phyloP scores from a whole-genome alignment of 1,284 basidiomycete species.

The Stygiomarasmius scandens region DNA sequence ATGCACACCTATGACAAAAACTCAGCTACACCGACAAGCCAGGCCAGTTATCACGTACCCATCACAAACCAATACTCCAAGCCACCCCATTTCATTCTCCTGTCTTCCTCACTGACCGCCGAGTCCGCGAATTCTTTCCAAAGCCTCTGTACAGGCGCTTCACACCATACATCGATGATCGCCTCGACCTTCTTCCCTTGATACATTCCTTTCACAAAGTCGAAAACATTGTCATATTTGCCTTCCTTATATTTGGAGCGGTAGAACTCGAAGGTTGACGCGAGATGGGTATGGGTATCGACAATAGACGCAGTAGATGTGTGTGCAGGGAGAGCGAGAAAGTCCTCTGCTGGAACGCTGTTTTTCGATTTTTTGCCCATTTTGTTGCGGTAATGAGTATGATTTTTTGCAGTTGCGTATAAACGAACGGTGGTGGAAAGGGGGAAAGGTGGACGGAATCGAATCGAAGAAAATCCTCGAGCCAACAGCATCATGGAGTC shows the following conservation, averaged over 20 bases:
- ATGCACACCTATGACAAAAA: conserved; percentile 58
- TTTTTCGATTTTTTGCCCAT: conserved; percentile 42
- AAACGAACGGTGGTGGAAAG: no score
- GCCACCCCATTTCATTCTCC: conserved; percentile 58
- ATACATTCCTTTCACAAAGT: conserved; percentile 69
- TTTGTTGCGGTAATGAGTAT: neutral
- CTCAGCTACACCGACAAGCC: conserved; percentile 1
- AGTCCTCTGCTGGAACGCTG: conserved; percentile 29
- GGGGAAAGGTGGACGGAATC: no score
- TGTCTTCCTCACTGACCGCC: conserved; percentile 53
- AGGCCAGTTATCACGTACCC: no score
- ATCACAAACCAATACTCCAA: conserved; percentile 77
- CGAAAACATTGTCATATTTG: conserved; percentile 54
- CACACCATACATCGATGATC: conserved; percentile 84
- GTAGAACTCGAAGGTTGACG: conserved; percentile 69
- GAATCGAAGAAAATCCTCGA: no score
- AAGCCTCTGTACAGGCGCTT: conserved; percentile 60
- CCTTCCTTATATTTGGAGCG: conserved; percentile 58
- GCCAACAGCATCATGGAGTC: no score
- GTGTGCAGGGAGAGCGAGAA: conserved; percentile 31
- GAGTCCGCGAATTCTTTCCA: conserved; percentile 79
- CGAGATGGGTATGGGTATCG: conserved; percentile 81
- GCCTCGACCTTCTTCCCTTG: conserved; percentile 56
- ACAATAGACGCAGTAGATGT: conserved; percentile 52
- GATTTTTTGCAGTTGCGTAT: no score